Evolutionary conservation across 78 protist species (phyloP), one percentile per base, ranked within the genome.

Genomic region (Pelomyxa schiedti): DNA sequence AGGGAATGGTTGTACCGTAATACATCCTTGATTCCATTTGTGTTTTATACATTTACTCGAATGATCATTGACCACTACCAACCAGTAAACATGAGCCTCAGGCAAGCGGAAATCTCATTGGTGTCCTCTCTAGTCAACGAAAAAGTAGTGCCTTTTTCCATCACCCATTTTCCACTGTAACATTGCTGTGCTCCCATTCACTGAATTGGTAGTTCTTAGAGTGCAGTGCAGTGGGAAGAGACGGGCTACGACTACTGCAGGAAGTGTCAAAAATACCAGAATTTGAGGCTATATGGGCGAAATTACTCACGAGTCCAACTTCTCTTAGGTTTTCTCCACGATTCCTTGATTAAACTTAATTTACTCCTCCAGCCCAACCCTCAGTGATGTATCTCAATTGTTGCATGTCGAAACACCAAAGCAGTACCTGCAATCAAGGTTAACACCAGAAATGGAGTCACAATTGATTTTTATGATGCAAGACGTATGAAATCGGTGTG

Each of bases 141-240:
- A 71, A 9, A 42, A 2, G 4, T 3, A 8, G 8, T 4, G 7
- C 52, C 26, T 77, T 38, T 40, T 5, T 29, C 39, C 29, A 32
- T 42, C 8, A 78, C 53, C 32, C 6, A 1, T 8, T 0, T 47
- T 5, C 1, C n/a, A 26, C 35, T 47, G 37, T 3, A 1, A 7
- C 74, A 72, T 28, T 77, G 24, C 39, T 77, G 2, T 53, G 3
- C 29, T 35, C 22, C 26, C 39, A 2, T 47, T 77, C 29, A 40
- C 8, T 66, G 38, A 35, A 30, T 79, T 39, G 38, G n/a, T 28
- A 74, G 75, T 75, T 84, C 64, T 64, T 41, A 52, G 85, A 81
- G 38, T 79, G 80, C 39, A 32, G 76, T 53, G 80, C 66, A 8
- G 77, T 86, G 41, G 90, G 90, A 8, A 39, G 90, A 39, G 90